Evolutionary conservation across 345 rosid species (phyloP), one percentile per base, ranked within the genome.

Genomic region (Eutrema japonicum): DNA sequence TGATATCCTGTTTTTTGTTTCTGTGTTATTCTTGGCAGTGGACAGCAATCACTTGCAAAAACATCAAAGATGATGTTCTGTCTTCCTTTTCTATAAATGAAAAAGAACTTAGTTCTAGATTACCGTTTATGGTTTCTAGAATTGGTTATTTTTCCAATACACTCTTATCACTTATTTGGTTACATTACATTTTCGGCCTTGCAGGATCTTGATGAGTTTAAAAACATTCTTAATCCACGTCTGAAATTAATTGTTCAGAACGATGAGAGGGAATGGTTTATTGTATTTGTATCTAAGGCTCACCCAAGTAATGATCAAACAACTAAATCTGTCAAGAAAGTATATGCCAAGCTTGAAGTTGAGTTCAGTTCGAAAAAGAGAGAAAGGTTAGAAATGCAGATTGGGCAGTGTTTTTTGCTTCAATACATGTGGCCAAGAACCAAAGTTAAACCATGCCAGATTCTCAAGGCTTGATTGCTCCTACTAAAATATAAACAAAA

Each of bases 171-270:
- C 64, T 56, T 72, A 49, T 50, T 32, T 56, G 41, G 54, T 38
- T 77, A 29, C 10, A 10, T 37, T 42, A 7, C 42, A 38, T 49
- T 7, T 58, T 77, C 66, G 46, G 41, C 61, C 26, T 78, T 73
- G 59, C 85, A 95, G 99, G 98, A 92, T 85, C 96, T 89, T 83
- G 99, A 92, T 59, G 99, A 95, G 87, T 89, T 90, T 82, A 92
- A 86, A 82, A 87, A 86, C 80, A 95, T 95, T 73, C 92, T 95
- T 72, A 92, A 87, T 75, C 99, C 99, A 11, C 96, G 96, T 47
- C 84, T 92, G 75, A 95, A 88, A 80, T 81, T 90, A 59, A 88
- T 95, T 79, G 92, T 83, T 73, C 96, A 92, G 71, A 95, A 92
- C 71, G 98, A 95, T 42, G 99, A 95, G 81, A 79, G 85, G 66